These are phyloP conservation scores for Coniochaeta hoffmannii DNA, from an alignment of 2,329 filamentous ascomycete species.

Conservation along the genomic window DNA sequence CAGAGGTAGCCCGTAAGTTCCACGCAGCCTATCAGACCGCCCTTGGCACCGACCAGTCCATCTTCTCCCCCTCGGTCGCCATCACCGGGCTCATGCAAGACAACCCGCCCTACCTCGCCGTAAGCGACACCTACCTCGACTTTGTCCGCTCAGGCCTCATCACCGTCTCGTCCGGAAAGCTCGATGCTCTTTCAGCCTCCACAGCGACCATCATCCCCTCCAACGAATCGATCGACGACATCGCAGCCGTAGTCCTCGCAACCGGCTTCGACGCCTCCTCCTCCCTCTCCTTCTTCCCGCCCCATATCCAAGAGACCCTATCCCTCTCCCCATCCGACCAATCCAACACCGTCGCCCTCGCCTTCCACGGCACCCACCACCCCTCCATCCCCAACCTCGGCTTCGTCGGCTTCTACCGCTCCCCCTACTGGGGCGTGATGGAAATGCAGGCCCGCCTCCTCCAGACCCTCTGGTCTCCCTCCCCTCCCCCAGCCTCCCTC, in stretches of 20 bases:
- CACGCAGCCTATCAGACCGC: conserved; percentile 43
- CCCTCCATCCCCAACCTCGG: conserved; percentile 56
- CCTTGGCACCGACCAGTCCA: conserved; percentile 47
- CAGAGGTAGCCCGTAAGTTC: conserved; percentile 45
- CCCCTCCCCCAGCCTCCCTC: conserved; percentile 20
- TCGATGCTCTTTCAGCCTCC: conserved; percentile 27
- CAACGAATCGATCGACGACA: conserved; percentile 35
- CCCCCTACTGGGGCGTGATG: conserved; percentile 80
- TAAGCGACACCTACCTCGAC: conserved; percentile 66
- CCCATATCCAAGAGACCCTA: conserved; percentile 46
- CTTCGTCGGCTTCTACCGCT: conserved; percentile 78
- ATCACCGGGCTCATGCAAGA: conserved; percentile 31
- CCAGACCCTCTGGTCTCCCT: conserved; percentile 47
- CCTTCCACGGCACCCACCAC: conserved; percentile 59
- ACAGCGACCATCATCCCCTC: conserved; percentile 25
- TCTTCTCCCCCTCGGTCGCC: conserved; percentile 35
- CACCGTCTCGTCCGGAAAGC: conserved; percentile 38
- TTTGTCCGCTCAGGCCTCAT: conserved; percentile 63
- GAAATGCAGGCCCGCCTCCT: conserved; percentile 76
- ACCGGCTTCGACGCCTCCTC: conserved; percentile 65
- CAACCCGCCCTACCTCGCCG: conserved; percentile 57
- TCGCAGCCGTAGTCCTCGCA: conserved; percentile 64
- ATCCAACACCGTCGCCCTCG: conserved; percentile 57
- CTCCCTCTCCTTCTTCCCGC: conserved; percentile 58
- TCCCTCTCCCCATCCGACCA: conserved; percentile 46